Evolutionary conservation across 345 rosid genomes (phyloP).

Genomic region (Dipteronia dyeriana): DNA sequence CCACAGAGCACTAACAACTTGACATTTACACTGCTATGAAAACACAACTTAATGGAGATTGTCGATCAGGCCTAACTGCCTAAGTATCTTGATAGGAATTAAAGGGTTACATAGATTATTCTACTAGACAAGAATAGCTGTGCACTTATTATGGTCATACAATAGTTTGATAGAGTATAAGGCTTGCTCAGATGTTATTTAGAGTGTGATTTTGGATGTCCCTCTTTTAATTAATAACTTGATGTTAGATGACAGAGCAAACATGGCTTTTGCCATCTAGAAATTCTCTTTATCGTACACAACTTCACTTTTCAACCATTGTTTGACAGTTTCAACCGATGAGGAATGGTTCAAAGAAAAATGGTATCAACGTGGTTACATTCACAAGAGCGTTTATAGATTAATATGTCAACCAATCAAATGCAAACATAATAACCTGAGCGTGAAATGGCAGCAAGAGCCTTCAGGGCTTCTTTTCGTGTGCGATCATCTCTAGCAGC

Average conservation of each 20-base stretch:
- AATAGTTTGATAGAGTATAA: background rate
- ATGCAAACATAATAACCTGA: constrained; percentile 46
- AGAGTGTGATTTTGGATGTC: too few relatives aligned
- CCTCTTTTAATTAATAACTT: too few relatives aligned
- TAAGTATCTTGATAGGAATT: background rate
- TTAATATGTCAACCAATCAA: background rate
- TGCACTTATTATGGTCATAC: too few relatives aligned
- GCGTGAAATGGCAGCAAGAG: constrained; percentile 67
- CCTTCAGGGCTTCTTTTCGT: constrained; percentile 75
- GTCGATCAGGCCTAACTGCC: background rate
- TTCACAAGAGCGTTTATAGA: background rate
- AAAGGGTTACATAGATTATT: background rate
- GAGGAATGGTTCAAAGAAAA: background rate
- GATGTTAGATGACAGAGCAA: too few relatives aligned
- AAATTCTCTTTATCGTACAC: background rate
- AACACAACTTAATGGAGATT: background rate
- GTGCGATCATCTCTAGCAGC: constrained; percentile 81
- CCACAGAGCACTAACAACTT: background rate
- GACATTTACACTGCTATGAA: background rate
- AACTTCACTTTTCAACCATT: constrained; percentile 2
- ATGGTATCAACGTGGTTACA: background rate
- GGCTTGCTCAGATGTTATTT: too few relatives aligned
- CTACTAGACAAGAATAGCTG: too few relatives aligned
- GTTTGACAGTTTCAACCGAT: background rate
- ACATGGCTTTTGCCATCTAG: background rate